Evolutionary conservation across 2,329 filamentous ascomycete genomes (phyloP).

Genomic region (Neoascochyta sp.): DNA sequence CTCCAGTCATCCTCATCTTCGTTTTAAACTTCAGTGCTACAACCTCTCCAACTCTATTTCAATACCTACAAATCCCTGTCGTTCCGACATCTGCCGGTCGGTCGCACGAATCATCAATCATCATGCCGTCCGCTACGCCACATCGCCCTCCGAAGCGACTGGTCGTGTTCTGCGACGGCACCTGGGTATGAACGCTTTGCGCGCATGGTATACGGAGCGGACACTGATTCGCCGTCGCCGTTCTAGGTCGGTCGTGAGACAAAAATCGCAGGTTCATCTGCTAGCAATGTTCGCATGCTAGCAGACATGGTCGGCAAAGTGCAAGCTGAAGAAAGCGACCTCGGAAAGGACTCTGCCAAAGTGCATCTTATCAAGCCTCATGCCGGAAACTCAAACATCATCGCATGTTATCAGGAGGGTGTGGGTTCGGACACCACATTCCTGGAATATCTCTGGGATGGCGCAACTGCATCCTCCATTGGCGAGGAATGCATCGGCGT

Average conservation of each 20-base stretch:
- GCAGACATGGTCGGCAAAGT: constrained; percentile 32
- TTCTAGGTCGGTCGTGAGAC: constrained; percentile 29
- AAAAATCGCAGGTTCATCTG: constrained; percentile 20
- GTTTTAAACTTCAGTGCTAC: no score
- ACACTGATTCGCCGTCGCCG: not conserved
- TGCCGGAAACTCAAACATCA: constrained; percentile 12
- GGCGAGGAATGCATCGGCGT: constrained; percentile 33
- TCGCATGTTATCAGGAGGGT: constrained; percentile 38
- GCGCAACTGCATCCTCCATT: constrained; percentile 35
- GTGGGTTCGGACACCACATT: constrained; percentile 36
- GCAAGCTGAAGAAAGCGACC: constrained; percentile 8
- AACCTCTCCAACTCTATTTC: no score
- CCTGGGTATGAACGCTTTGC: constrained; percentile 20
- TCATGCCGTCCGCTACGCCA: constrained; percentile 10
- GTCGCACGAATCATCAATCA: no score
- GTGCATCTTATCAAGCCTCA: constrained; percentile 21
- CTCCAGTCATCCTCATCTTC: no score
- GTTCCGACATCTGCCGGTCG: no score
- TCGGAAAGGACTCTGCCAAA: constrained; percentile 11
- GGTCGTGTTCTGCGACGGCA: constrained; percentile 35
- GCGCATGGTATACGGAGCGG: not conserved
- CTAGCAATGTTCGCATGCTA: constrained; percentile 32
- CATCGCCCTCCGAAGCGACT: constrained; percentile 22
- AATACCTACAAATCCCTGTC: no score
- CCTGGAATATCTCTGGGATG: constrained; percentile 37